phyloP scores from a whole-genome alignment of 768 basidiomycete species.

The Termitomyces sp. region DNA sequence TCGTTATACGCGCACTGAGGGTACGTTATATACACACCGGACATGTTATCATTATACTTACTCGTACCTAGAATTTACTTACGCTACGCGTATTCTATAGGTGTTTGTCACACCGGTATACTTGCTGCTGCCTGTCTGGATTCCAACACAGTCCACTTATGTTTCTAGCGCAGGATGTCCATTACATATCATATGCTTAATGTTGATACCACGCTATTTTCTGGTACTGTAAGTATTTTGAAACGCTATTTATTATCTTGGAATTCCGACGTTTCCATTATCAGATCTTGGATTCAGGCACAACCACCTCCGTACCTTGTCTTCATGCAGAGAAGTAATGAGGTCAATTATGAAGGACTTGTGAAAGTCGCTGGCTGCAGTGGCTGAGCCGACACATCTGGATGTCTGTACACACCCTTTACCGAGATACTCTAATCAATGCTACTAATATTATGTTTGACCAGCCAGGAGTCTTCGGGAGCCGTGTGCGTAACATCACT shows the following conservation, averaged over 20 bases:
- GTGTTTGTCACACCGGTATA: too few species aligned
- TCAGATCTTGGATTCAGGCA: conserved; percentile 42
- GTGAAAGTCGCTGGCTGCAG: conserved; percentile 26
- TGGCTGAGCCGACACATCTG: conserved; percentile 23
- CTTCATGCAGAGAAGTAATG: conserved; percentile 24
- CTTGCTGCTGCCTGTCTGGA: too few species aligned
- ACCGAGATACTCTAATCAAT: conserved; percentile 12
- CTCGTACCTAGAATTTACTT: too few species aligned
- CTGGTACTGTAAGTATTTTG: conserved; percentile 24
- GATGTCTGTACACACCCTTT: conserved; percentile 15
- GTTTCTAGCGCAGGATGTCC: conserved; percentile 12
- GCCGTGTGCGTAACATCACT: conserved; percentile 7
- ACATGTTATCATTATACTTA: too few species aligned
- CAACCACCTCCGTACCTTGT: conserved; percentile 21
- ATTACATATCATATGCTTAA: conserved; percentile 32
- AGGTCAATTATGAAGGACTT: conserved; percentile 32
- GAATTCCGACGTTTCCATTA: not conserved
- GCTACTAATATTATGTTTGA: conserved; percentile 12
- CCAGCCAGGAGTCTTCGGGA: conserved; percentile 12
- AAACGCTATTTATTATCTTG: not conserved
- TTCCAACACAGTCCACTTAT: not conserved
- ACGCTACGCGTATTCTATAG: too few species aligned
- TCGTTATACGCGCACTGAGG: too few species aligned
- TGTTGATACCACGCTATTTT: conserved; percentile 24
- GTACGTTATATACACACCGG: too few species aligned